Evolutionary conservation across 805 yeast genomes (phyloP), one percentile per base, ranked within the genome.

Genomic region (Yamadazyma philogaea): DNA sequence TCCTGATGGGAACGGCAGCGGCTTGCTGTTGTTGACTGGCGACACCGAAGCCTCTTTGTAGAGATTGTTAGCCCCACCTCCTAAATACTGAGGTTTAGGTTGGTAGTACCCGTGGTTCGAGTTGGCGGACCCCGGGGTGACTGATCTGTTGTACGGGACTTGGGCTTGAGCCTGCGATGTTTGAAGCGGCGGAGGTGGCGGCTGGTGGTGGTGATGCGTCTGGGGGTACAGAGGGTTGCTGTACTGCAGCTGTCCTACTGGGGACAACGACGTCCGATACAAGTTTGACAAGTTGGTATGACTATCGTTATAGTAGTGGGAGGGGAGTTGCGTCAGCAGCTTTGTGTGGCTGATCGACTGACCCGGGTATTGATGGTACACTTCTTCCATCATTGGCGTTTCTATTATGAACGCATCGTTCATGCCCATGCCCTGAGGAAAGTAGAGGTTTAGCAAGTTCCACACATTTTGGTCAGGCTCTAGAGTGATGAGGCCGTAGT

Each of bases 381-480:
- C 18, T 21, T 42, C 41, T 8, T 42, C 49, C 2, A 39, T 22
- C 2, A 20, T 37, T n/a, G 77, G 73, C 0, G 68, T 60, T n/a
- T 76, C 85, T 11, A 84, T 70, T 1, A 83, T 57, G 22, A 85
- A 68, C 0, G 91, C 84, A 38, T 83, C 87, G 14, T 66, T 63
- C 72, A 82, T 75, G 2, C 59, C 49, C 89, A 84, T 85, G 0
- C 88, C 87, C n/a, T 66, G 57, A 0, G 89, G 87, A 54, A 65
- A 85, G 51, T 72, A 75, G 16, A 64, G 64, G 45, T 84, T 89
- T 7, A 86, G 50, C 0, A 84, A 51, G 7, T 63, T 60, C 77
- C 81, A 79, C 1, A 86, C 78, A 15, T 66, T 59, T 38, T 73
- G 75, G 54, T 85, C 91, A 0, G 93, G 87, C 44, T 78, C 81